These are phyloP conservation scores for Podila clonocystis DNA, from an alignment of 192 early-diverging fungal species.

Conservation along the genomic window DNA sequence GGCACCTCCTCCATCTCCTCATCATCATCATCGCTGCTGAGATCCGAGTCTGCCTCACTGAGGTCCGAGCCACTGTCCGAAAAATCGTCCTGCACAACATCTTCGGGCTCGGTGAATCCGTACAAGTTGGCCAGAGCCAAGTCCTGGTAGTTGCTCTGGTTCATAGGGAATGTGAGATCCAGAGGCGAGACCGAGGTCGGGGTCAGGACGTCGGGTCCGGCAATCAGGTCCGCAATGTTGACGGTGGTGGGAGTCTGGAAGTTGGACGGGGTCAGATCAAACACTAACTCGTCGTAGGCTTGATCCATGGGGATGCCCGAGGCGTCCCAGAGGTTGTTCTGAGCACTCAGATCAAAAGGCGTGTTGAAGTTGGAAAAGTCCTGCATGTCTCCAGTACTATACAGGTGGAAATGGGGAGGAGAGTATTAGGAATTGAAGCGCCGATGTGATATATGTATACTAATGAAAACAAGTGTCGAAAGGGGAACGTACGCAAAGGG, in stretches of 20 bases:
- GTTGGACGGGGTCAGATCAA: slow-evolving; percentile 33
- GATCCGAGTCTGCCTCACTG: slow-evolving; percentile 5
- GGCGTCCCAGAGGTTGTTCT: slow-evolving; percentile 22
- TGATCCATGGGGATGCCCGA: slow-evolving; percentile 18
- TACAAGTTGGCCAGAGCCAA: slow-evolving; percentile 32
- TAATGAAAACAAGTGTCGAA: neutral
- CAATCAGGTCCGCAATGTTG: slow-evolving; percentile 44
- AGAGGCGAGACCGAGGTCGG: slow-evolving; percentile 20
- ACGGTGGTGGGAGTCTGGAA: slow-evolving; percentile 40
- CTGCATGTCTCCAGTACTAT: slow-evolving; percentile 15
- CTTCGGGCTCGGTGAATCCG: slow-evolving; percentile 19
- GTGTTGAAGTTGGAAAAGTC: slow-evolving; percentile 16
- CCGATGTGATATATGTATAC: neutral
- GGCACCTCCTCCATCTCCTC: neutral
- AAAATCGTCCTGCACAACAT: neutral
- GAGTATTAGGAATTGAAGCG: neutral
- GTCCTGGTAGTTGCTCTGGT: slow-evolving; percentile 24
- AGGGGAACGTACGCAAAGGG: slow-evolving; percentile 38
- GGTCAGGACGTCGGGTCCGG: slow-evolving; percentile 26
- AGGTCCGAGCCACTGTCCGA: slow-evolving; percentile 25
- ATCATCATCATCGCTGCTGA: neutral
- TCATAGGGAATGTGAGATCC: slow-evolving; percentile 18
- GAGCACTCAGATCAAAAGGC: slow-evolving; percentile 19
- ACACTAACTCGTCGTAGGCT: slow-evolving; percentile 47
- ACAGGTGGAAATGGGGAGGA: neutral